Percentiles rank a stretch among this genome's conserved stretches.
These are phyloP conservation scores for Lactarius deliciosus DNA, from an alignment of 768 basidiomycete species.

Conservation along the genomic window DNA sequence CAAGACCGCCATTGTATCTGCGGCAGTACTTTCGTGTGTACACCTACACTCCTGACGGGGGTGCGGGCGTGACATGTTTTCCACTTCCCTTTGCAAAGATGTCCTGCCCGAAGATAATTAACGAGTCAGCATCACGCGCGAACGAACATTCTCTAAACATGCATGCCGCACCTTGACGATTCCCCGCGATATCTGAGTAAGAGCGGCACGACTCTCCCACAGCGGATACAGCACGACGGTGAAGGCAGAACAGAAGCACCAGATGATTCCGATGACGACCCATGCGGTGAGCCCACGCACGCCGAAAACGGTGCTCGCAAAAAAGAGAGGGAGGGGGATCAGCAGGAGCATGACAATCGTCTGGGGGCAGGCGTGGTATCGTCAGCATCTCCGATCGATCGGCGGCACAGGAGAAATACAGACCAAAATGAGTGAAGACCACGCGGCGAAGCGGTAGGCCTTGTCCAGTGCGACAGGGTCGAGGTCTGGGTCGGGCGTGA, in stretches of 20 bases:
- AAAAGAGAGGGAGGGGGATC: slow-evolving; percentile 86
- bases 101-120: slow-evolving; percentile 37
- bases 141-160: neutral
- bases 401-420: slow-evolving; percentile 29
- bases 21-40: neutral
- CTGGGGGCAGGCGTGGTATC: slow-evolving; percentile 35
- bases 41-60: slow-evolving; percentile 21
- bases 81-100: slow-evolving; percentile 44
- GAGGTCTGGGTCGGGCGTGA: slow-evolving; percentile 50
- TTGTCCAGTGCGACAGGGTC: slow-evolving; percentile 64
- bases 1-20: neutral
- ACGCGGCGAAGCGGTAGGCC: slow-evolving; percentile 80
- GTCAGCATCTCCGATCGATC: slow-evolving; percentile 4
- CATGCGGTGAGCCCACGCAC: slow-evolving; percentile 68
- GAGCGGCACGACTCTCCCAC: slow-evolving; percentile 74
- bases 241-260: slow-evolving; percentile 77
- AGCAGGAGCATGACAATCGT: slow-evolving; percentile 64
- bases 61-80: slow-evolving; percentile 35
- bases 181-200: slow-evolving; percentile 58
- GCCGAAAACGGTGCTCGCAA: slow-evolving; percentile 69
- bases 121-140: slow-evolving; percentile 4
- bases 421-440: slow-evolving; percentile 68
- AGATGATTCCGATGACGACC: slow-evolving; percentile 79
- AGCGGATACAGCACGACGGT: slow-evolving; percentile 83
- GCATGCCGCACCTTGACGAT: slow-evolving; percentile 55